Percentiles rank a stretch among this genome's conserved stretches.
Conservation (phyloP, 805 yeast genomes). For the Kuraishia borneana region DNA sequence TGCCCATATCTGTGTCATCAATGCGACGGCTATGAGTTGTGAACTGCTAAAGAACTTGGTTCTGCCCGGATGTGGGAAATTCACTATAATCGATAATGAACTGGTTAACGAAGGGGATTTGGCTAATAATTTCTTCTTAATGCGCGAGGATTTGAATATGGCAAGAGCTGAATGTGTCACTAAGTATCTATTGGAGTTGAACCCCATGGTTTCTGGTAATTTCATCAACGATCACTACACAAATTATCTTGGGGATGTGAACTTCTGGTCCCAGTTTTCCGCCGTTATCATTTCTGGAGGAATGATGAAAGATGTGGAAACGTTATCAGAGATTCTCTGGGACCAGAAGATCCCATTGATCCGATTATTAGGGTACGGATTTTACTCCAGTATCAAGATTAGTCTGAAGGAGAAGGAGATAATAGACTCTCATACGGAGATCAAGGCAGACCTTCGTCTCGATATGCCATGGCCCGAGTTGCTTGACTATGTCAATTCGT, state of each 20-base stretch:
- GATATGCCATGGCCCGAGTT: slow-evolving; percentile 68
- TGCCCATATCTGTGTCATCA: slow-evolving; percentile 51
- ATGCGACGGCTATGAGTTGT: slow-evolving; percentile 43
- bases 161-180: slow-evolving; percentile 27
- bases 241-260: slow-evolving; percentile 5
- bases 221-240: slow-evolving; percentile 6
- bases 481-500: slow-evolving; percentile 31
- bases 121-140: slow-evolving; percentile 52
- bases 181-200: slow-evolving; percentile 39
- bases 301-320: slow-evolving; percentile 18
- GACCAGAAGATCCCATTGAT: slow-evolving; percentile 40
- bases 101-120: slow-evolving; percentile 31
- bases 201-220: slow-evolving; percentile 41
- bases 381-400: slow-evolving; percentile 50
- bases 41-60: slow-evolving; percentile 73
- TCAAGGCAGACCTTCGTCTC: slow-evolving; percentile 54
- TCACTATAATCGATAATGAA: slow-evolving; percentile 44
- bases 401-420: slow-evolving; percentile 49
- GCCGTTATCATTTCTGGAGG: slow-evolving; percentile 30
- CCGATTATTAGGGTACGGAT: slow-evolving; percentile 42
- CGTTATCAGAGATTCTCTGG: slow-evolving; percentile 28
- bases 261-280: slow-evolving; percentile 37
- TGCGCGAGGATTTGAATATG: slow-evolving; percentile 29
- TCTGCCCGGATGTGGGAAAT: slow-evolving; percentile 61
- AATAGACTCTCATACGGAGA: slow-evolving; percentile 62